Evolutionary conservation across 768 basidiomycete species (phyloP).

Genomic region (Lyophyllum atratum): DNA sequence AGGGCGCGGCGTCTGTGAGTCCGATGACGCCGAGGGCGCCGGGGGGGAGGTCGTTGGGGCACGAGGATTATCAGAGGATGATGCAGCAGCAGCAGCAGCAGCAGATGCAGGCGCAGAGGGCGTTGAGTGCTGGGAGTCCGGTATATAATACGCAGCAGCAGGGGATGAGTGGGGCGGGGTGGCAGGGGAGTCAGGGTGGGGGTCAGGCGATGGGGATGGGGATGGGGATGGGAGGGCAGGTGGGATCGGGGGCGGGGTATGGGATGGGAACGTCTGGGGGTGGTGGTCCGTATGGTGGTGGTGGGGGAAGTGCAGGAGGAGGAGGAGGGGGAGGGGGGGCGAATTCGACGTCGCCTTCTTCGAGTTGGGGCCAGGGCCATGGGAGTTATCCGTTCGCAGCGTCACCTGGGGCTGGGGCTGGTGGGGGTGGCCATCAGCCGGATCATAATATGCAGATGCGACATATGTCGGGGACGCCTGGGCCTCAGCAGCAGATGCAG

Average conservation of each 20-base stretch:
- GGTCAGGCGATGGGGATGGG: constrained; percentile 27
- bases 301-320: constrained; percentile 22
- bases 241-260: constrained; percentile 25
- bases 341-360: constrained; percentile 33
- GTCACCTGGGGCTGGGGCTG: constrained; percentile 32
- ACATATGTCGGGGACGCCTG: constrained; percentile 55
- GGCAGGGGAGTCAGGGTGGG: constrained; percentile 27
- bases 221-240: constrained; percentile 28
- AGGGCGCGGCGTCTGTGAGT: constrained; percentile 51
- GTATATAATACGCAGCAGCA: constrained; percentile 32
- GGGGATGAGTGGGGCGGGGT: constrained; percentile 8
- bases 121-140: constrained; percentile 35
- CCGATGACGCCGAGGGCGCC: constrained; percentile 53
- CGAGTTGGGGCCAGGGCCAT: constrained; percentile 28
- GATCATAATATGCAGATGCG: constrained; percentile 35
- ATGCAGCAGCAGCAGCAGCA: constrained; percentile 34
- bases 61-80: constrained; percentile 62
- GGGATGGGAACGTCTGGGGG: constrained; percentile 47
- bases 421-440: constrained; percentile 17
- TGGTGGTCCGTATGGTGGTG: constrained; percentile 29
- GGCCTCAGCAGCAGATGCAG: constrained; percentile 39
- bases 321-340: constrained; percentile 15
- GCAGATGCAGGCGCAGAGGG: constrained; percentile 42
- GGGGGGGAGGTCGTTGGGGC: constrained; percentile 39
- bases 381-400: constrained; percentile 41